Percentiles rank a stretch among this genome's conserved stretches.
phyloP scores from a whole-genome alignment of 1,139 yeast genomes.

The Diutina ranongensis region DNA sequence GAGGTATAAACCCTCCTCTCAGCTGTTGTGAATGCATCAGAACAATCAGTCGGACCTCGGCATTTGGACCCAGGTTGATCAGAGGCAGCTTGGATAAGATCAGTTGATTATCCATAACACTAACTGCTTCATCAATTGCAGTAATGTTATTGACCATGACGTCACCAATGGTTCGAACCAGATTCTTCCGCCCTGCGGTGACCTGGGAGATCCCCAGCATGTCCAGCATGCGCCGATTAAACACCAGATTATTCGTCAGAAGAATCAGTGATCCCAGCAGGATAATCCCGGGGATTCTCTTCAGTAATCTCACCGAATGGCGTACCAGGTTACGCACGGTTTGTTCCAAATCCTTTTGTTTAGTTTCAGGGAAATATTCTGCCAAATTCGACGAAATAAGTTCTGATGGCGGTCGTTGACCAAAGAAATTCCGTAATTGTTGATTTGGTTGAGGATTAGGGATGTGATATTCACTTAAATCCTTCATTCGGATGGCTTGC shows the following conservation, averaged over 20 bases:
- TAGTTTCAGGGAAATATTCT: constrained; percentile 86
- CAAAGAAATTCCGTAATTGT: constrained; percentile 49
- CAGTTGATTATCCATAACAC: constrained; percentile 9
- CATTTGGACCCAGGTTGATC: constrained; percentile 1
- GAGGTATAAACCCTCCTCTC: constrained; percentile 1
- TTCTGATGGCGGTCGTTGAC: constrained; percentile 91
- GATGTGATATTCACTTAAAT: constrained; percentile 1
- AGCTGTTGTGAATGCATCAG: neutral
- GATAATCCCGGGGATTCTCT: constrained; percentile 14
- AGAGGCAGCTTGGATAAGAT: constrained; percentile 3
- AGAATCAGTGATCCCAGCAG: constrained; percentile 2
- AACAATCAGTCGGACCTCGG: constrained; percentile 3
- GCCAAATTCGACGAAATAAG: constrained; percentile 81
- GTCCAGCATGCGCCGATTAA: constrained; percentile 6
- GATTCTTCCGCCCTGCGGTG: neutral
- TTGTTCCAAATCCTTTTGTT: constrained; percentile 57
- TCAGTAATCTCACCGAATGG: constrained; percentile 53
- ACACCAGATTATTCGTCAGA: constrained; percentile 2
- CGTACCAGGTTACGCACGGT: constrained; percentile 79
- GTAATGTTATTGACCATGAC: constrained; percentile 46
- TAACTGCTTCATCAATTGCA: constrained; percentile 48
- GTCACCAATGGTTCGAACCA: constrained; percentile 47
- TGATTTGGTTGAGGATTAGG: constrained; percentile 10
- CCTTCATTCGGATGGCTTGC: neutral
- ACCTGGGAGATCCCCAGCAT: neutral